Base-by-base conservation (phyloP, 495 filamentous ascomycete genomes). In the Aspergillus olivimuriae region DNA sequence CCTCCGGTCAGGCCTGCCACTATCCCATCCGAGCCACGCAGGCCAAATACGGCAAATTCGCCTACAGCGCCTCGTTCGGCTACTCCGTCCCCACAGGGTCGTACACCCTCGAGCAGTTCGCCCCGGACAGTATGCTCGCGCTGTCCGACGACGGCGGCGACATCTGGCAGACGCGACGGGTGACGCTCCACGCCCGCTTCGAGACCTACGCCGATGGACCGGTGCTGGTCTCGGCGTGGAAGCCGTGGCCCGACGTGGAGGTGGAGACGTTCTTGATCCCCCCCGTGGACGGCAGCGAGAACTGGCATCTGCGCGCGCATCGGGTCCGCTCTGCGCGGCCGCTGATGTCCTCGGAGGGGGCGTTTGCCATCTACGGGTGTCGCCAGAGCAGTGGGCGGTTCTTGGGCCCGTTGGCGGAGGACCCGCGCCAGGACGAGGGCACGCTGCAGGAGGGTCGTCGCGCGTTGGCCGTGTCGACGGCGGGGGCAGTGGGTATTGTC, bases 21-120 rank as follows among this genome's bases (percentile, higher is more conserved):
- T 89, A 89, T 58, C 81, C 84, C 0, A 76, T 89, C 62, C 84
- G 81, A 58, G 84, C 81, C 17, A 86, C 83, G 2, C 84, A 88
- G 56, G 82, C 85, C 44, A 89, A 89, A 53, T 90, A 90, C 61
- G 86, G 86, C 15, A 74, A 78, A 47, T 89, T 88, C 57, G 83
- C 84, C 5, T 89, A 90, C 58, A 81, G 76, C 39, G 78, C 78
- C 39, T 74, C 81, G 0, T 89, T 86, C 61, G 84, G 75, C 14
- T 90, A 88, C 61, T 84, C 80, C 3, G 84, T 88, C 11, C 82
- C 84, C 0, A 85, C 83, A 0, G 86, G 86, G 1, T 69, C 75
- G n/a, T 85, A 84, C 65, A 77, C 80, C 9, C 73, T 90, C 0
- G 83, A 87, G 55, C 84, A 87, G 51, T 83, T 80, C 53, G 83